These are phyloP conservation scores for Papilionanthe hybrid DNA, from an alignment of 116 monocot species.

Conservation along the genomic window DNA sequence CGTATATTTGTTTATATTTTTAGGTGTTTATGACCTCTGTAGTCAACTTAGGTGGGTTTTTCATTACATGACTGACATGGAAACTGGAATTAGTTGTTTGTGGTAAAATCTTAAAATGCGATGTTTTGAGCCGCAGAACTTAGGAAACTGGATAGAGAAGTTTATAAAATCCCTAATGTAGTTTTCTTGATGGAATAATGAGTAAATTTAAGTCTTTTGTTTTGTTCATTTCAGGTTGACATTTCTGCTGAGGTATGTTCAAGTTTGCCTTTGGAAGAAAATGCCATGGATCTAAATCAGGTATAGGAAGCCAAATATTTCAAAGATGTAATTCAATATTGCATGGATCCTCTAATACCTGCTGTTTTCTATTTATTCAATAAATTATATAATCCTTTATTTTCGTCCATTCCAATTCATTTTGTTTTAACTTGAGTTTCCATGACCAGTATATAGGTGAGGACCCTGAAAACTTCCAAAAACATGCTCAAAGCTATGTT, in stretches of 20 bases:
- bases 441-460: not conserved
- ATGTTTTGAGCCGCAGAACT: not conserved
- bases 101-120: not conserved
- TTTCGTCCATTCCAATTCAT: conserved; percentile 4
- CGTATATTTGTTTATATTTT: not conserved
- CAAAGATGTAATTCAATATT: not conserved
- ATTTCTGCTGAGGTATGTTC: not conserved
- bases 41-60: not conserved
- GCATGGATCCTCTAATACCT: not conserved
- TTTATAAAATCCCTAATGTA: not conserved
- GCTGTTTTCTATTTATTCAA: not conserved
- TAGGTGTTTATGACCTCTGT: not conserved
- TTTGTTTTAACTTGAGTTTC: not conserved
- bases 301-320: not conserved
- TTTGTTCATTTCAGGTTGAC: not conserved
- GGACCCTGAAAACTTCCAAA: not conserved
- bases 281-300: not conserved
- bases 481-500: not conserved
- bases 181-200: not conserved
- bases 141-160: not conserved
- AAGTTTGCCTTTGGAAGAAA: not conserved
- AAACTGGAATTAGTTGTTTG: not conserved
- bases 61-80: not conserved
- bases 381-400: not conserved
- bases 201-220: not conserved